Percentiles rank a stretch among this genome's conserved stretches.
phyloP scores from a whole-genome alignment of 2,329 filamentous ascomycete genomes.

The Fusarium continuum region DNA sequence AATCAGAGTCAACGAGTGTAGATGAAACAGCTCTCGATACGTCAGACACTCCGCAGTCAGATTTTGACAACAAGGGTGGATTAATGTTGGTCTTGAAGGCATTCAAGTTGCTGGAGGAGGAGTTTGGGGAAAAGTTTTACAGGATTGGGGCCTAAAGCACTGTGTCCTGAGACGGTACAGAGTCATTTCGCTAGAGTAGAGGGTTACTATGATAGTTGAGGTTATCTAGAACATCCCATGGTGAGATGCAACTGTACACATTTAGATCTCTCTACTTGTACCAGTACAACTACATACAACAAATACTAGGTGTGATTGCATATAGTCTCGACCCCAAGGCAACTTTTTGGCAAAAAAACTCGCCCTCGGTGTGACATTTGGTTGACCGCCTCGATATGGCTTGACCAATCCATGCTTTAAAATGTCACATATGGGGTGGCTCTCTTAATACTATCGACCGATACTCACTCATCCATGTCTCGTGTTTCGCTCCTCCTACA shows the following conservation, averaged over 20 bases:
- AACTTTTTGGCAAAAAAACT: background rate
- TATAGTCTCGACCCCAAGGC: background rate
- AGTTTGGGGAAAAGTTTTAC: conserved; percentile 72
- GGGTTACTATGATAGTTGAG: background rate
- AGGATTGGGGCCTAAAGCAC: conserved; percentile 65
- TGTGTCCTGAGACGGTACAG: background rate
- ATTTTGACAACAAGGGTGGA: conserved; percentile 53
- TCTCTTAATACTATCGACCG: background rate
- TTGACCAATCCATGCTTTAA: background rate
- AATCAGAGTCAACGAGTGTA: conserved; percentile 44
- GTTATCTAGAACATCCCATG: background rate
- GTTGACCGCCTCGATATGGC: background rate
- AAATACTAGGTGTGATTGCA: background rate
- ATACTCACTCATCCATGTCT: conserved; percentile 5
- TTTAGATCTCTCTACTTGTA: background rate
- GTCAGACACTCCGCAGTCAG: background rate
- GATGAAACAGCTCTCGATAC: conserved; percentile 37
- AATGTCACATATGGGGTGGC: background rate
- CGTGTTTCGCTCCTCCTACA: conserved; percentile 17
- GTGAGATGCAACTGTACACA: background rate
- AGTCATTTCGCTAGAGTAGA: background rate
- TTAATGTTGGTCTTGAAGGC: conserved; percentile 66
- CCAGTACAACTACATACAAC: background rate
- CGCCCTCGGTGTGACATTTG: background rate
- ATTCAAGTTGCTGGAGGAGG: conserved; percentile 64